A percentile compares a stretch with the other conserved stretches of the same genome.
Conservation (phyloP, 192 early-diverging fungal genomes). For the Gryganskiella cystojenkinii region DNA sequence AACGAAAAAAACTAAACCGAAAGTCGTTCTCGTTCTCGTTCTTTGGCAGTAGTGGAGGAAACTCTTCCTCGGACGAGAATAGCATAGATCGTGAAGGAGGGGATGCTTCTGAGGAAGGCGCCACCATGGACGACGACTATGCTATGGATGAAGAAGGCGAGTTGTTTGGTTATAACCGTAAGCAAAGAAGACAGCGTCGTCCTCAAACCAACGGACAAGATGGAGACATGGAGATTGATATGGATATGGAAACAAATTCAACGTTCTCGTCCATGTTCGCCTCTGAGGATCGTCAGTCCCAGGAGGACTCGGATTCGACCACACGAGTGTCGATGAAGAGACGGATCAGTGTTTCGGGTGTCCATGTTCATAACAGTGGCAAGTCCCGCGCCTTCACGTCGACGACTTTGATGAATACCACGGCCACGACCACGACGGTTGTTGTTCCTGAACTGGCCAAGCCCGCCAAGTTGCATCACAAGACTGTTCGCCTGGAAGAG, state of each 20-base stretch:
- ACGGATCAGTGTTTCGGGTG: constrained; percentile 11
- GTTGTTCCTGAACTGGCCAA: constrained; percentile 21
- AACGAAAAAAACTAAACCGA: constrained; percentile 22
- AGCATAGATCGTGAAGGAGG: background rate
- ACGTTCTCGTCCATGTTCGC: background rate
- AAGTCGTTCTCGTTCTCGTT: constrained; percentile 41
- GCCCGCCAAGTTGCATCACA: constrained; percentile 42
- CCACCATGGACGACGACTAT: constrained; percentile 12
- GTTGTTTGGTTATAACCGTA: constrained; percentile 22
- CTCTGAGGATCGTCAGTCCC: no score
- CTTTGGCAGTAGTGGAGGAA: constrained; percentile 17
- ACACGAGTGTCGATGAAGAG: constrained; percentile 1
- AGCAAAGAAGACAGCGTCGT: background rate
- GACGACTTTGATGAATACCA: background rate
- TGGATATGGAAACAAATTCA: constrained; percentile 5
- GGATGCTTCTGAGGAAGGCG: background rate
- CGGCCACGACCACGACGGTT: background rate
- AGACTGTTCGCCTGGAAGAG: constrained; percentile 25
- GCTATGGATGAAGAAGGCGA: constrained; percentile 35
- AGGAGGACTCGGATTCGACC: background rate
- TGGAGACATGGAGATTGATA: background rate
- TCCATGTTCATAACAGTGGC: background rate
- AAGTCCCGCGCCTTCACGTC: background rate
- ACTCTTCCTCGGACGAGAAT: constrained; percentile 5
- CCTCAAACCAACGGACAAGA: background rate